These are phyloP conservation scores for Botrytis aclada DNA, from an alignment of 2,329 filamentous ascomycete genomes.

Conservation along the genomic window DNA sequence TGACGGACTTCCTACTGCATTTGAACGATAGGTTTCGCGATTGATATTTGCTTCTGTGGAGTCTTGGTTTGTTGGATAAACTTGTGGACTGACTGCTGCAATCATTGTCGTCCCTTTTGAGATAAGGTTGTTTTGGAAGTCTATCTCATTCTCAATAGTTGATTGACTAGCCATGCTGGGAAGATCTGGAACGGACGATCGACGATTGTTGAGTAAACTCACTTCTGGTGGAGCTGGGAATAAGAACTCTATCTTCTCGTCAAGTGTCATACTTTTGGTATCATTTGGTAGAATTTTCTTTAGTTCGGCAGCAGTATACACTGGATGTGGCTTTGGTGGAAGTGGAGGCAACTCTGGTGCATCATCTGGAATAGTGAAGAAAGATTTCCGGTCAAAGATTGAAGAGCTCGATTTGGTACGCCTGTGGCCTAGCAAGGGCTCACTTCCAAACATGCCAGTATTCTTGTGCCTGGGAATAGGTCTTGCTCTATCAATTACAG, in stretches of 20 bases:
- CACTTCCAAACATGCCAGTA: slow-evolving; percentile 47
- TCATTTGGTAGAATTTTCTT: slow-evolving; percentile 48
- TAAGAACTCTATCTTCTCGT: slow-evolving; percentile 55
- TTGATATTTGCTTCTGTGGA: neutral
- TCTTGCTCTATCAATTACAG: slow-evolving; percentile 38
- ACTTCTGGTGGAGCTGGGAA: slow-evolving; percentile 43
- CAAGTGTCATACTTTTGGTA: slow-evolving; percentile 56
- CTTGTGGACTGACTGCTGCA: slow-evolving; percentile 25
- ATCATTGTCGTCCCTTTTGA: slow-evolving; percentile 35
- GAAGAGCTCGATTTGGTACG: slow-evolving; percentile 51
- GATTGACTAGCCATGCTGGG: slow-evolving; percentile 33
- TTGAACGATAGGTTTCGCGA: slow-evolving; percentile 32
- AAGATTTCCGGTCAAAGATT: slow-evolving; percentile 45
- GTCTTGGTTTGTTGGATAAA: slow-evolving; percentile 12
- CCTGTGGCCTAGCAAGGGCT: slow-evolving; percentile 42
- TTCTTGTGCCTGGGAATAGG: slow-evolving; percentile 38
- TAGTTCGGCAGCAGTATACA: slow-evolving; percentile 43
- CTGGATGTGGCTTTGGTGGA: slow-evolving; percentile 41
- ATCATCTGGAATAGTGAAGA: slow-evolving; percentile 46
- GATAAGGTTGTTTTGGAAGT: slow-evolving; percentile 28
- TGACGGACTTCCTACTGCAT: slow-evolving; percentile 21
- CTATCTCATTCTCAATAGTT: slow-evolving; percentile 25
- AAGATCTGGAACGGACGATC: slow-evolving; percentile 46
- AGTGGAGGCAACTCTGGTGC: slow-evolving; percentile 52
- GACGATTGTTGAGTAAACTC: slow-evolving; percentile 34